These are phyloP conservation scores for Simmondsia chinensis DNA, from an alignment of 148 eudicot species.

Conservation along the genomic window DNA sequence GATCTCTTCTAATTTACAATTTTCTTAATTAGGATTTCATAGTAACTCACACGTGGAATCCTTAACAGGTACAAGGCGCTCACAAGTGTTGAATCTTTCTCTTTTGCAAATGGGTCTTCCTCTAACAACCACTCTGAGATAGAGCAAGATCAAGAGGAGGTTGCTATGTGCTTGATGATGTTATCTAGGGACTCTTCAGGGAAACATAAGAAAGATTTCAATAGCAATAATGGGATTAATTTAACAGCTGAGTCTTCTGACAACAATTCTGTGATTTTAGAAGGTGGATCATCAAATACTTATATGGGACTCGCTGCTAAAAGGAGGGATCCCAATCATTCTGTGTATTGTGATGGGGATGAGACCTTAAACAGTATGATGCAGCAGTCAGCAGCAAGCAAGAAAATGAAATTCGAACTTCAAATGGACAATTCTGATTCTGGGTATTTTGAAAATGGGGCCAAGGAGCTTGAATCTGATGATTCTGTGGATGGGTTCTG, in stretches of 20 bases:
- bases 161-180: constrained; percentile 86
- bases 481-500: constrained; percentile 55
- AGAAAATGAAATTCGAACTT: constrained; percentile 18
- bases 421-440: constrained; percentile 66
- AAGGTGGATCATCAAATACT: constrained; percentile 46
- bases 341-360: no score
- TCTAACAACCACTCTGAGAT: constrained; percentile 59
- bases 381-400: constrained; percentile 11
- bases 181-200: constrained; percentile 55
- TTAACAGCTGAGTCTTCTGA: constrained; percentile 62
- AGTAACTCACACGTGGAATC: no score
- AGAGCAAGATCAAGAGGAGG: constrained; percentile 73
- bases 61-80: constrained; percentile 32
- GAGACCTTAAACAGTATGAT: constrained; percentile 7
- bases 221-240: constrained; percentile 21
- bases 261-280: constrained; percentile 63
- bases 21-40: no score
- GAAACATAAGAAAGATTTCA: not conserved
- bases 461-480: constrained; percentile 65
- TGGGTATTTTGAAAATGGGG: constrained; percentile 57
- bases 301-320: constrained; percentile 10
- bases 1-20: no score
- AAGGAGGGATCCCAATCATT: constrained; percentile 7
- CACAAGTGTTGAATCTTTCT: constrained; percentile 12
- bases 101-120: constrained; percentile 31